phyloP scores from a whole-genome alignment of 352 stramenopile genomes.

The Phytophthora macrochlamydospora region DNA sequence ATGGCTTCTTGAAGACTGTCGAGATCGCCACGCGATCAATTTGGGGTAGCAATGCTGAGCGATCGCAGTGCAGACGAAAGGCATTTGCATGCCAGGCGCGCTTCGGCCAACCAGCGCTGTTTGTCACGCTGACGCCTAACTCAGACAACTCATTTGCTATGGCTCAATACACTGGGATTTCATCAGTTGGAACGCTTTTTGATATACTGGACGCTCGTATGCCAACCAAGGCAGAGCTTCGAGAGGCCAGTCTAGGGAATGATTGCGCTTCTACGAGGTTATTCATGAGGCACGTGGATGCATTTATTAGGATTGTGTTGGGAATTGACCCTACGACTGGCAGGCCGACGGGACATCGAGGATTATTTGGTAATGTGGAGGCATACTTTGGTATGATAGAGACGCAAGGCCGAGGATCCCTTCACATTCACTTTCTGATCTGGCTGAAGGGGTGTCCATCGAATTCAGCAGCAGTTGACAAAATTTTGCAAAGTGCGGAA shows the following conservation, averaged over 20 bases:
- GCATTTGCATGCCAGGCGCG: conserved; percentile 10
- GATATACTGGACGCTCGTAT: conserved; percentile 1
- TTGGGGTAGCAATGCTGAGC: conserved; percentile 11
- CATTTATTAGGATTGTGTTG: conserved; percentile 1
- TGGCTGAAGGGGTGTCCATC: conserved; percentile 3
- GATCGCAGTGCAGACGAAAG: conserved; percentile 1
- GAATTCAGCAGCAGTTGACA: conserved; percentile 2
- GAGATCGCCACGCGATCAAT: background rate
- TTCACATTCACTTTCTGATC: conserved; percentile 17
- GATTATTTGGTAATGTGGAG: conserved; percentile 4
- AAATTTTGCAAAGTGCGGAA: background rate
- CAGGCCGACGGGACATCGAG: background rate
- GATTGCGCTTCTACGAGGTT: conserved; percentile 8
- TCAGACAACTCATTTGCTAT: conserved; percentile 5
- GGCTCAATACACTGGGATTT: conserved; percentile 10
- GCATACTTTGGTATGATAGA: conserved; percentile 15
- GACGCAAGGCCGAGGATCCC: conserved; percentile 7
- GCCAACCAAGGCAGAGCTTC: conserved; percentile 8
- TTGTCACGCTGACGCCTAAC: conserved; percentile 14
- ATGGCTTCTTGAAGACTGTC: conserved; percentile 7
- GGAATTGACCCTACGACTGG: conserved; percentile 5
- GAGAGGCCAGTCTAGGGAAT: conserved; percentile 1
- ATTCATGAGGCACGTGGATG: conserved; percentile 17
- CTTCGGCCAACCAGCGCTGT: conserved; percentile 9
- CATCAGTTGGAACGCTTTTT: conserved; percentile 6